Conservation (phyloP, 495 filamentous ascomycete species). For the Cercophora scortea region DNA sequence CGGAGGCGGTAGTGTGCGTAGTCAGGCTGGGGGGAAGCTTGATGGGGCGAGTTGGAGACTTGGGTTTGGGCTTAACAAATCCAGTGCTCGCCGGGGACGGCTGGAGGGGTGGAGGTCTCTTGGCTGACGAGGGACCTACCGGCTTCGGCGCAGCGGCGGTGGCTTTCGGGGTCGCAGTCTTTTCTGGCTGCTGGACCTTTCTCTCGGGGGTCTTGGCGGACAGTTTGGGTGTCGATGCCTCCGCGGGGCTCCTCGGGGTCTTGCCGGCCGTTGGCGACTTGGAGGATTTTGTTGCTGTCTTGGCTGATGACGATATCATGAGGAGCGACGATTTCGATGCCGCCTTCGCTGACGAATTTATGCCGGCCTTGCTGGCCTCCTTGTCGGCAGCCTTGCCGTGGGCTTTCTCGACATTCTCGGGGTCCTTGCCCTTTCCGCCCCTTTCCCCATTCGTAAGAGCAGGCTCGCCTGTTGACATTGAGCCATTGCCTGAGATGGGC, state of each 20-base stretch:
- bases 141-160: constrained; percentile 19
- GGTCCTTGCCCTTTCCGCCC: constrained; percentile 10
- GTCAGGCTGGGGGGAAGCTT: constrained; percentile 54
- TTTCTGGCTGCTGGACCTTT: constrained; percentile 14
- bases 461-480: neutral
- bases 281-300: constrained; percentile 25
- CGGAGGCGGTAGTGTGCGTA: constrained; percentile 55
- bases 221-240: constrained; percentile 14
- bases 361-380: constrained; percentile 34
- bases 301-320: constrained; percentile 22
- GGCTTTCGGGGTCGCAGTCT: constrained; percentile 20
- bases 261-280: constrained; percentile 31
- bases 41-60: constrained; percentile 57
- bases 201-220: constrained; percentile 25
- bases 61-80: constrained; percentile 52
- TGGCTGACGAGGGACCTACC: constrained; percentile 15
- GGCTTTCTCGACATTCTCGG: constrained; percentile 1
- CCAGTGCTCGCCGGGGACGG: constrained; percentile 27
- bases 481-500: neutral
- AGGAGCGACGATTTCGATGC: constrained; percentile 19
- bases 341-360: constrained; percentile 31
- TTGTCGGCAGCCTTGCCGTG: constrained; percentile 17
- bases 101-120: constrained; percentile 28
- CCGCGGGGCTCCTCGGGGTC: constrained; percentile 19
- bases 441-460: constrained; percentile 5